Evolutionary conservation across 2,329 filamentous ascomycete genomes (phyloP), one percentile per base, ranked within the genome.

Genomic region (Arthroderma sp.): DNA sequence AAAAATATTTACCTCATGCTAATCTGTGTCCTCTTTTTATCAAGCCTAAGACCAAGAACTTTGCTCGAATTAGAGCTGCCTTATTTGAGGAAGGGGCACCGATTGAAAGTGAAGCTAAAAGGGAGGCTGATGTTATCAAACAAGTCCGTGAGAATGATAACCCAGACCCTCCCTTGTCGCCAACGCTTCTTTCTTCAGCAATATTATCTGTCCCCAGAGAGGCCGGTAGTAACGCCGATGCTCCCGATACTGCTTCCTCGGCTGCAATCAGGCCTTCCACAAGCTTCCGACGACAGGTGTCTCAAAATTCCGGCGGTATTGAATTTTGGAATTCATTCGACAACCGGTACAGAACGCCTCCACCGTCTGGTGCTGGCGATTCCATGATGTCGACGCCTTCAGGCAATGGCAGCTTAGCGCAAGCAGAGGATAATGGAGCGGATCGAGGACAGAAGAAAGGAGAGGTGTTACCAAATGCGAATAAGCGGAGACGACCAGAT

Each of bases 11-110:
- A 22, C 15, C 15, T 22, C 15, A 22, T 22, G 15, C 15, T 22
- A 22, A 22, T 22, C 15, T 22, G 15, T 22, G 15, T 22, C 15
- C 15, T 22, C 15, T 22, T 22, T 32, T 36, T 54, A 38, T 51
- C 54, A 53, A 93, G 85, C 91, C 93, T 8, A 98, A 96, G 70
- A 91, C 89, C 0, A 94, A 94, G 66, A 87, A 83, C 0, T 98
- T 98, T 62, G 87, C 88, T 4, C 82, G 91, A 7, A 94, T 98
- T 53, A 80, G 85, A 49, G 91, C 89, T 6, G 87, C 87, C 3
- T 73, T 98, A 0, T 73, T 85, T 46, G 91, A 98, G 66, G 91
- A 98, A 66, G 76, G 78, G 10, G 79, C 87, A 0, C 91, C 91
- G 0, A 72, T 94, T 6, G 91, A 98, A 55, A 82, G 83, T 36